Evolutionary conservation across 2,329 filamentous ascomycete genomes (phyloP), one percentile per base, ranked within the genome.

Genomic region (Claviceps sp.): DNA sequence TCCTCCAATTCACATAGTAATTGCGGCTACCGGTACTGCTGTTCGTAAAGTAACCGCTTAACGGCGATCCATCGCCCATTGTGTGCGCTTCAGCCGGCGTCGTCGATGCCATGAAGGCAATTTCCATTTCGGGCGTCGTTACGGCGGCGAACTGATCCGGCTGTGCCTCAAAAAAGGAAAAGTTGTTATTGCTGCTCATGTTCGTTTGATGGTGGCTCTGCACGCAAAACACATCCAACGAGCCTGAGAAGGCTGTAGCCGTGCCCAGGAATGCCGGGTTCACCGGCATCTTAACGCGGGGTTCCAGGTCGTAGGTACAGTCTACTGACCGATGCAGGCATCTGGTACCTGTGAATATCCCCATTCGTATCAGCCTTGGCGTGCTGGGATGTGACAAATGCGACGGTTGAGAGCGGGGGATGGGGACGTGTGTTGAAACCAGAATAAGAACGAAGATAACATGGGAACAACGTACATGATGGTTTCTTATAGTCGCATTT

Each of bases 401-500:
- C 20, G 39, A 8, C 20, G 5, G 11, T 39, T 17, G 3, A 20
- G 39, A 23, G 17, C 22, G 1, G 26, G 22, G 2, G 37, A 1
- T 14, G 14, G 14, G 37, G 37, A 39, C 7, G 9, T 29, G 8
- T 29, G 8, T 29, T 8, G 26, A 29, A 22, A 8, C 8, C n/a
- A 20, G 13, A 8, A n/a, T 8, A 3, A 4, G 34, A 45, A 39
- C 7, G 36, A 45, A 23, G 14, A 17, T 17, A 2, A 23, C 14
- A 14, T 5, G 26, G 22, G 22, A 43, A 22, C 13, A 22, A 50
- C 52, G 2, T 47, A 54, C 52, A 54, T 26, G 50, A 52, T 1
- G 52, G 52, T 43, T 52, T 54, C 43, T 52, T 47, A 34, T 50
- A 54, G 52, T 51, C 52, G 29, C 52, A 54, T 20, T 54, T 54